These are phyloP conservation scores for Suillus spraguei DNA, from an alignment of 768 basidiomycete species.

Conservation along the genomic window DNA sequence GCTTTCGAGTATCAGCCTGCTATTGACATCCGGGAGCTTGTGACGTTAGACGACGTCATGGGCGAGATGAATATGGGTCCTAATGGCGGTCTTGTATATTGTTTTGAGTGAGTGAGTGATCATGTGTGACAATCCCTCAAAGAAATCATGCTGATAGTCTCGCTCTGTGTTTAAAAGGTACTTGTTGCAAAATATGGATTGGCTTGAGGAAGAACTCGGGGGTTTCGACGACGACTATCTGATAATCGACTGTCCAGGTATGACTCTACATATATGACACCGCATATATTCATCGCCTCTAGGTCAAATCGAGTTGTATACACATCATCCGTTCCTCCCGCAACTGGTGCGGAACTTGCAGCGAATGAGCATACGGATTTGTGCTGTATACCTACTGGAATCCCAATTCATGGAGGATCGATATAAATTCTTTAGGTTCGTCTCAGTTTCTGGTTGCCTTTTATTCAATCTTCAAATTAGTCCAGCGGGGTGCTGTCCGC, in stretches of 20 bases:
- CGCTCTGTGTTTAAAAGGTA: conserved; percentile 57
- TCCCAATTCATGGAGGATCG: conserved; percentile 99
- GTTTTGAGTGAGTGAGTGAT: conserved; percentile 94
- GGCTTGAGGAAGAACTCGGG: conserved; percentile 95
- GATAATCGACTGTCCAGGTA: conserved; percentile 90
- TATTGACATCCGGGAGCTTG: conserved; percentile 92
- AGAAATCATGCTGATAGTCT: not conserved
- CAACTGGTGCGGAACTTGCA: conserved; percentile 77
- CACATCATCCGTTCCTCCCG: conserved; percentile 96
- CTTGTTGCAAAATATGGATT: conserved; percentile 95
- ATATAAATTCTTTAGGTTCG: conserved; percentile 93
- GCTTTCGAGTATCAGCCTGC: conserved; percentile 92
- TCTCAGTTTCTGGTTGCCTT: conserved; percentile 12
- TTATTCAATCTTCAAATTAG: conserved; percentile 1
- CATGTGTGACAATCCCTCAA: not conserved
- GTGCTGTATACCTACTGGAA: conserved; percentile 91
- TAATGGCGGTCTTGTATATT: conserved; percentile 96
- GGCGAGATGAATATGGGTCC: conserved; percentile 92
- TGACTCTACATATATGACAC: conserved; percentile 17
- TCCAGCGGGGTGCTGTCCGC: conserved; percentile 90
- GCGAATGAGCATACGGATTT: conserved; percentile 82
- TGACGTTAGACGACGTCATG: conserved; percentile 96
- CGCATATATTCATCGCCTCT: conserved; percentile 14
- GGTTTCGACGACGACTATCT: conserved; percentile 96
- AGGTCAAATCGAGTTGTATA: conserved; percentile 99